Evolutionary conservation across 164 flowering plant genomes (phyloP).

Genomic region (Sextonia rubra): DNA sequence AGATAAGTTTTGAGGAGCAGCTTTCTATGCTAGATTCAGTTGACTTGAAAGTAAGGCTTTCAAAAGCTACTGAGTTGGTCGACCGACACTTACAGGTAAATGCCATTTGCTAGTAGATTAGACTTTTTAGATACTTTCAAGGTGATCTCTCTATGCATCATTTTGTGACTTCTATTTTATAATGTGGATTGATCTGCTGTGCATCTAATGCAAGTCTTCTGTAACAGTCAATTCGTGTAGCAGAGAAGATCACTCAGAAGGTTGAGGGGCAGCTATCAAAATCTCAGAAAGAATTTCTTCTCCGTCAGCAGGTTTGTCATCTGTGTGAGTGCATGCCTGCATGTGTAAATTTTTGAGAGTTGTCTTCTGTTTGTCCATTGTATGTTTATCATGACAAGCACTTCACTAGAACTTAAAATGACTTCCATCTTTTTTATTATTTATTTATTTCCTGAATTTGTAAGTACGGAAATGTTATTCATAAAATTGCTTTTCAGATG

Average conservation of each 20-base stretch:
- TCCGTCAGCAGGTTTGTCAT: conserved; percentile 92
- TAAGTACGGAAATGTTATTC: neutral
- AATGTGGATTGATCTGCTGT: neutral
- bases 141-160: neutral
- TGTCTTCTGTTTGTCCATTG: no score
- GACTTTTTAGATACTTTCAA: no score
- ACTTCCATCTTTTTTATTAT: no score
- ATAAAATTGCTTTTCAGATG: conserved; percentile 50
- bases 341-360: no score
- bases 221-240: conserved; percentile 93
- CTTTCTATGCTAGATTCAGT: conserved; percentile 92
- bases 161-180: neutral
- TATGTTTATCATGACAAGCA: no score
- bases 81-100: conserved; percentile 94
- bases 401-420: no score
- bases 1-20: conserved; percentile 98
- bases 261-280: conserved; percentile 99
- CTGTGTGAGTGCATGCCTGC: no score
- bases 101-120: no score
- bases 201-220: conserved; percentile 12
- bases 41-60: conserved; percentile 86
- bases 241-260: conserved; percentile 98
- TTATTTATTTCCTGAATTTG: no score
- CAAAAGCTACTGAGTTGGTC: conserved; percentile 96
- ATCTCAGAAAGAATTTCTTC: conserved; percentile 95